Evolutionary conservation across 257 asterid species (phyloP).

Genomic region (Cynanchum wilfordii): DNA sequence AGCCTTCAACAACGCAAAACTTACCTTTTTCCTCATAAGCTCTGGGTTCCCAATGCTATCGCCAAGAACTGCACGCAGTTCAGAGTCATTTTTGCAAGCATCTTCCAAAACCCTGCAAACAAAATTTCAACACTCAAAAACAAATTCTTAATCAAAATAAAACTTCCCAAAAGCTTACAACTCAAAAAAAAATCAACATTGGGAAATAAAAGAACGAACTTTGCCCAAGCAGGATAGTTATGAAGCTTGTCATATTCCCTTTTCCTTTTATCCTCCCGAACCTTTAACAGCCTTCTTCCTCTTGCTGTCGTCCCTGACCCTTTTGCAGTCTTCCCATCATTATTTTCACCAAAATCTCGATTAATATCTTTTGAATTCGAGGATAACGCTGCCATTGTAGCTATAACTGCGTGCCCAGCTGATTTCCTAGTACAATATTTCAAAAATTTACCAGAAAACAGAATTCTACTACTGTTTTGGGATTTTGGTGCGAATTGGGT

Average conservation of each 20-base stretch:
- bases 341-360: slow-evolving; percentile 19
- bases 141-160: not conserved
- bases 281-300: slow-evolving; percentile 71
- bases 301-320: slow-evolving; percentile 95
- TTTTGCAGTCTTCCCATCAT: slow-evolving; percentile 36
- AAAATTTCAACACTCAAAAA: not conserved
- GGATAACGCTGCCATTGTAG: slow-evolving; percentile 6
- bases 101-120: slow-evolving; percentile 74
- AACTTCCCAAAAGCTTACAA: not conserved
- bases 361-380: slow-evolving; percentile 28
- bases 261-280: slow-evolving; percentile 88
- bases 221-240: slow-evolving; percentile 94
- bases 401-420: slow-evolving; percentile 19
- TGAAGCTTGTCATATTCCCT: slow-evolving; percentile 64
- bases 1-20: not conserved
- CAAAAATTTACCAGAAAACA: slow-evolving; percentile 10
- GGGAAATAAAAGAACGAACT: slow-evolving; percentile 29
- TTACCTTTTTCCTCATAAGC: slow-evolving; percentile 78
- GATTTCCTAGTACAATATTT: slow-evolving; percentile 14
- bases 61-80: slow-evolving; percentile 89
- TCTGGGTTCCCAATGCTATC: slow-evolving; percentile 94
- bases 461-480: slow-evolving; percentile 18
- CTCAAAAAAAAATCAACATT: not conserved
- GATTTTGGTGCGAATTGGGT: slow-evolving; percentile 26
- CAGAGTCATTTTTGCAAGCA: slow-evolving; percentile 78